These are phyloP conservation scores for Penicillium steckii DNA, from an alignment of 495 filamentous ascomycete genomes.

Conservation along the genomic window DNA sequence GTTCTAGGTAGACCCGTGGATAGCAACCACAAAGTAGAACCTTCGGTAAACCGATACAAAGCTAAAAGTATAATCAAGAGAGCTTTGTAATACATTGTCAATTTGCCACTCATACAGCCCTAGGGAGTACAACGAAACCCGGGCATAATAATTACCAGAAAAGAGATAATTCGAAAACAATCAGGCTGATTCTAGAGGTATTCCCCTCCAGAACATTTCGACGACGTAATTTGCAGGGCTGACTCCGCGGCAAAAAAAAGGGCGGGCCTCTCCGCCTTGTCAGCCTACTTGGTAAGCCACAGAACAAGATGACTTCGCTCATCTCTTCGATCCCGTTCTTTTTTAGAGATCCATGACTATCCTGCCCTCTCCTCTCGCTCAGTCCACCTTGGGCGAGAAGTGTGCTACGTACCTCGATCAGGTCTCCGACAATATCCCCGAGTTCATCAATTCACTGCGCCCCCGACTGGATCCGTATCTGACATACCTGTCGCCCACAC, in stretches of 20 bases:
- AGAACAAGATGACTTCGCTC: constrained; percentile 22
- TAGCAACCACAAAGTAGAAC: no score
- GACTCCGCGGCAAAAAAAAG: constrained; percentile 21
- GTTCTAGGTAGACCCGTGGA: no score
- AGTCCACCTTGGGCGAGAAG: constrained; percentile 49
- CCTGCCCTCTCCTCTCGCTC: constrained; percentile 44
- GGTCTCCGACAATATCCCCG: constrained; percentile 54
- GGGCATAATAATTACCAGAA: no score
- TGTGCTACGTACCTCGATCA: constrained; percentile 51
- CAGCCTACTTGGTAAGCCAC: constrained; percentile 16
- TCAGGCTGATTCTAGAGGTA: no score
- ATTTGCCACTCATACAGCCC: no score
- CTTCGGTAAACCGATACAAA: no score
- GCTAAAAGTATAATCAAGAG: no score
- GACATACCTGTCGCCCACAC: constrained; percentile 37
- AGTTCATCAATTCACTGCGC: constrained; percentile 42
- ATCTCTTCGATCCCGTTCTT: constrained; percentile 12
- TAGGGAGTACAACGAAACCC: no score
- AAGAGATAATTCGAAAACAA: no score
- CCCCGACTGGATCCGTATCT: constrained; percentile 35
- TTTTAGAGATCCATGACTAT: constrained; percentile 37
- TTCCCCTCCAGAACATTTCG: no score
- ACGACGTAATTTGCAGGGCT: background rate
- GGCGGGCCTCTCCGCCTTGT: constrained; percentile 30
- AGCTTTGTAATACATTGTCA: no score